phyloP scores from a whole-genome alignment of 805 yeast genomes.

The Ogataea dorogensis region DNA sequence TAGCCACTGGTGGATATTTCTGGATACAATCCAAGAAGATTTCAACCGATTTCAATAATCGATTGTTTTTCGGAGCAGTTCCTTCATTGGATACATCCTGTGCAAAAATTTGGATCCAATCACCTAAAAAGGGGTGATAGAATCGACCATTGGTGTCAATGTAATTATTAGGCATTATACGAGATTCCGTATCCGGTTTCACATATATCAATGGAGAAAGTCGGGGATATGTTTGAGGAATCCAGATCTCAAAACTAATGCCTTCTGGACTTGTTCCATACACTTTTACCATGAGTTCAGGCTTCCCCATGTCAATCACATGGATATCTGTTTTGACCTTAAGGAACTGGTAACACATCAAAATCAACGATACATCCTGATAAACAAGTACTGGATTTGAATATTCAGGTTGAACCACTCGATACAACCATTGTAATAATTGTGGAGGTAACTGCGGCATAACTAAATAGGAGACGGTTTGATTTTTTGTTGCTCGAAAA shows the following conservation, averaged over 20 bases:
- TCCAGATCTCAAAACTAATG: conserved; percentile 72
- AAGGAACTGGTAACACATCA: conserved; percentile 51
- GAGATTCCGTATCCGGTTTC: conserved; percentile 41
- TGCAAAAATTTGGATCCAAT: conserved; percentile 43
- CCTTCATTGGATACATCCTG: conserved; percentile 25
- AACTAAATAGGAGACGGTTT: no score
- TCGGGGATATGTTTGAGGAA: conserved; percentile 71
- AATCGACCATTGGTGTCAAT: conserved; percentile 71
- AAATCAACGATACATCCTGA: conserved; percentile 56
- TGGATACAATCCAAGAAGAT: conserved; percentile 21
- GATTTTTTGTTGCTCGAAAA: conserved; percentile 11
- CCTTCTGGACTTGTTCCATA: conserved; percentile 55
- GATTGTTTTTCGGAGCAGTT: conserved; percentile 26
- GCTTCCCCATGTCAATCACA: conserved; percentile 55
- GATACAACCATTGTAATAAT: conserved; percentile 56
- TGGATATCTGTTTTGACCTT: conserved; percentile 68
- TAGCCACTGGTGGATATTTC: conserved; percentile 17
- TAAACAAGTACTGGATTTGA: conserved; percentile 55
- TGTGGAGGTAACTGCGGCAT: conserved; percentile 33
- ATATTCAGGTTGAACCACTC: conserved; percentile 60
- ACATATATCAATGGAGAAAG: conserved; percentile 67
- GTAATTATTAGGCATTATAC: conserved; percentile 57
- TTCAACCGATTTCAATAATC: conserved; percentile 26
- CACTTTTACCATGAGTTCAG: conserved; percentile 59
- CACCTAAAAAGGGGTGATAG: conserved; percentile 64